These are phyloP conservation scores for Fusarium brachygibbosum DNA, from an alignment of 2,329 filamentous ascomycete genomes.

Conservation along the genomic window DNA sequence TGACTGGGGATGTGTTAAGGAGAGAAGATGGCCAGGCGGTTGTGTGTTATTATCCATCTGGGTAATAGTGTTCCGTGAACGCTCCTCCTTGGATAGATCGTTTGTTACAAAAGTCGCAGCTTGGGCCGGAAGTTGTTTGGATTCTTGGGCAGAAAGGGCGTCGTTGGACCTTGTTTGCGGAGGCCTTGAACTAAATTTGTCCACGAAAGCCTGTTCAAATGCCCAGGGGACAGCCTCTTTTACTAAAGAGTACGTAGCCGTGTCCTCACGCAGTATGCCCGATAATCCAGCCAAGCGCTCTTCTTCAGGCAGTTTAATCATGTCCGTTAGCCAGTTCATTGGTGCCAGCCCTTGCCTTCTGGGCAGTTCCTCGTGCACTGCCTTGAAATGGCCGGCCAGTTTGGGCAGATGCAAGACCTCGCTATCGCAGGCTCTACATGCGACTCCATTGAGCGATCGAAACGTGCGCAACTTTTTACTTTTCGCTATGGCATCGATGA, in stretches of 20 bases:
- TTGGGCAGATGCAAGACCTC: constrained; percentile 68
- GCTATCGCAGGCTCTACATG: constrained; percentile 67
- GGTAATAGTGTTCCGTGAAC: neutral
- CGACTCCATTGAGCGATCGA: constrained; percentile 65
- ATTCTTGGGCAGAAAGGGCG: neutral
- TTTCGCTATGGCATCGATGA: constrained; percentile 70
- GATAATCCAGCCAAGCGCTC: constrained; percentile 50
- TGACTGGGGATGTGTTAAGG: neutral
- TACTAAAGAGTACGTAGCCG: constrained; percentile 54
- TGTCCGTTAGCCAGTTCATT: constrained; percentile 62
- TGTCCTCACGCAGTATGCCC: constrained; percentile 50
- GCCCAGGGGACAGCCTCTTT: constrained; percentile 56
- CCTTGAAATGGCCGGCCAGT: constrained; percentile 71
- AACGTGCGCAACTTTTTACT: constrained; percentile 70
- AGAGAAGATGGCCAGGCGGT: neutral
- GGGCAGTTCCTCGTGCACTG: constrained; percentile 55
- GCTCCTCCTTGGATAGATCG: neutral
- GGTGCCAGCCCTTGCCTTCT: constrained; percentile 36
- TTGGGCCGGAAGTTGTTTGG: neutral
- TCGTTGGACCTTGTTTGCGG: neutral
- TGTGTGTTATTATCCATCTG: constrained; percentile 3
- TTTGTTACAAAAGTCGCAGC: neutral
- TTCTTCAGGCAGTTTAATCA: constrained; percentile 60
- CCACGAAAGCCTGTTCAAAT: constrained; percentile 44
- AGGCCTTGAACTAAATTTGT: constrained; percentile 8